Evolutionary conservation across 257 asterid genomes (phyloP), one percentile per base, ranked within the genome.

Genomic region (Nicotiana benthamiana): DNA sequence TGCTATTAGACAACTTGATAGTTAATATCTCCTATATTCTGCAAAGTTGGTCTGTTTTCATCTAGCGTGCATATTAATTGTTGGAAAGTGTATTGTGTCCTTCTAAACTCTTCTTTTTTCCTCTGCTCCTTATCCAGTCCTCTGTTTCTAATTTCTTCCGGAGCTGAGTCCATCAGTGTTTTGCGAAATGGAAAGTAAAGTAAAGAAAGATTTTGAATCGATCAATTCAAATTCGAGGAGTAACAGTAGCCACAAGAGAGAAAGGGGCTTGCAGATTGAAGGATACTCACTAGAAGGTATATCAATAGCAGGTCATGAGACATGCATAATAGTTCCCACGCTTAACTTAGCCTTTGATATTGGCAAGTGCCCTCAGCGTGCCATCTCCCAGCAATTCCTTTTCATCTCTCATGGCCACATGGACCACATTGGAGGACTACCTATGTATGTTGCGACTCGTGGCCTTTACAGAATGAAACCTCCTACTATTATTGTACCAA

Each of bases 351-450:
- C 98, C 4, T 95, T 95, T 77, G 99, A 95, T 66, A 92, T 95
- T 6, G 98, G 99, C 78, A 95, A 92, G 91, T 95, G 99, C 83
- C 98, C 99, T 66, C 97, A 93, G 85, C 96, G 96, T 60, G 99
- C 97, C 82, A 86, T 95, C 83, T 89, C 98, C 53, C 97, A 95
- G 11, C 90, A 95, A 85, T 95, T 91, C 84, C 90, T 95, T 91
- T 91, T 93, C 91, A 95, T 95, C 87, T 95, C 99, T 66, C 99
- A 93, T 83, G 99, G 97, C 82, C 99, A 93, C 88, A 95, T 95
- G 99, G 98, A 95, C 88, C 98, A 95, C 85, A 93, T 92, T 60
- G 99, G 97, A 81, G 96, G 99, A 46, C 82, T 96, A 30, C 99
- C 99, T 10, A 94, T 96, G 98, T 94, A 91, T 80, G 99, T 96